Conservation (phyloP, 1,139 yeast genomes). For the Saccharomycopsis hybrid region DNA sequence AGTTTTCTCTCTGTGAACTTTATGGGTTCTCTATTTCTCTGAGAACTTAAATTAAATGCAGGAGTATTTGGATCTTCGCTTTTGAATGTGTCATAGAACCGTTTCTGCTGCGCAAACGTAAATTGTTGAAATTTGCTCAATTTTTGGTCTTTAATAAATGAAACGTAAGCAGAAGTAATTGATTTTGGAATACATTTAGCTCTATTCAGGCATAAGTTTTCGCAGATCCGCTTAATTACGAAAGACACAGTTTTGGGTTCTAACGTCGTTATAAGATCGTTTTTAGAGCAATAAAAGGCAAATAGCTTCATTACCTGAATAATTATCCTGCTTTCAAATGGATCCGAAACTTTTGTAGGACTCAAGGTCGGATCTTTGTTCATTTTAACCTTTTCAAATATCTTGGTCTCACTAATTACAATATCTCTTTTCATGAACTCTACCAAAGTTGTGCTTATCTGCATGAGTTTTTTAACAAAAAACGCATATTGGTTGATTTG, state of each 20-base stretch:
- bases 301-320: slow-evolving; percentile 14
- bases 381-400: not conserved
- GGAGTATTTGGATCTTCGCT: not conserved
- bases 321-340: slow-evolving; percentile 14
- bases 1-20: slow-evolving; percentile 1
- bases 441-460: slow-evolving; percentile 1
- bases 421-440: slow-evolving; percentile 4
- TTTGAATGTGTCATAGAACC: slow-evolving; percentile 1
- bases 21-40: not conserved
- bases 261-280: slow-evolving; percentile 6
- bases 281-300: slow-evolving; percentile 3
- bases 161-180: slow-evolving; percentile 8
- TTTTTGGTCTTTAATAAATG: slow-evolving; percentile 15
- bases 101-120: slow-evolving; percentile 6
- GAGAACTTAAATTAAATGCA: not conserved
- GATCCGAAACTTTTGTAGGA: slow-evolving; percentile 17
- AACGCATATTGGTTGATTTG: slow-evolving; percentile 1
- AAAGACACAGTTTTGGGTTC: not conserved
- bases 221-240: slow-evolving; percentile 9
- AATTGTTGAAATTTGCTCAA: slow-evolving; percentile 13
- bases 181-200: slow-evolving; percentile 14
- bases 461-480: slow-evolving; percentile 1
- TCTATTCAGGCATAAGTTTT: slow-evolving; percentile 1
- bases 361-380: not conserved
- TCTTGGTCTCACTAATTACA: not conserved